A percentile compares a stretch with the other conserved stretches of the same genome.
phyloP scores from a whole-genome alignment of 2,329 filamentous ascomycete genomes.

The Aspergillus transmontanensis region DNA sequence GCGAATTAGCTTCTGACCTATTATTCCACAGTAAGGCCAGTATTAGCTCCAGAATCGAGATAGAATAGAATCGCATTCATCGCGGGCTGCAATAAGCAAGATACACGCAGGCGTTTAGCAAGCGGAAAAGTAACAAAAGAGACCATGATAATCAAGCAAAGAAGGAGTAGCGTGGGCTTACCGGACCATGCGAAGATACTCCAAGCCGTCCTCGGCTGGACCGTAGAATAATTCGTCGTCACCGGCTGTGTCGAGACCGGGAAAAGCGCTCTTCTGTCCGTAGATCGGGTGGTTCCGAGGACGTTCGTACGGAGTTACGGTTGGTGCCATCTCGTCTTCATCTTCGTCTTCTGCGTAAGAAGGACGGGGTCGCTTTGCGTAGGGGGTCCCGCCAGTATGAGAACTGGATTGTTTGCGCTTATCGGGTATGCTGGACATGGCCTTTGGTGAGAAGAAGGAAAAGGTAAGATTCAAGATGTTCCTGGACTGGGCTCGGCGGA shows the following conservation, averaged over 20 bases:
- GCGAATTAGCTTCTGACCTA: slow-evolving; percentile 73
- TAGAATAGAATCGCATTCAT: slow-evolving; percentile 4
- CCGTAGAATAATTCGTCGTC: slow-evolving; percentile 66
- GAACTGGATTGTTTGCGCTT: slow-evolving; percentile 35
- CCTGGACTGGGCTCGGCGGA: slow-evolving; percentile 1
- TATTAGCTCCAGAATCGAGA: slow-evolving; percentile 20
- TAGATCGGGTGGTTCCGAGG: slow-evolving; percentile 63
- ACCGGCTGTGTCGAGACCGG: slow-evolving; percentile 55
- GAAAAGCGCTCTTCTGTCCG: slow-evolving; percentile 73
- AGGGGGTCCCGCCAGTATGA: slow-evolving; percentile 16
- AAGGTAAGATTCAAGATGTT: not conserved
- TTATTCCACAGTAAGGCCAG: not conserved
- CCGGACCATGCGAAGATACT: slow-evolving; percentile 72
- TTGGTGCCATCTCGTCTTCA: slow-evolving; percentile 24
- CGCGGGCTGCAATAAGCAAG: slow-evolving; percentile 16
- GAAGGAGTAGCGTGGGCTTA: slow-evolving; percentile 45
- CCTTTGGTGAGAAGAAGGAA: not conserved
- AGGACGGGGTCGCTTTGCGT: slow-evolving; percentile 35
- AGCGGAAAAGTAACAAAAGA: slow-evolving; percentile 10
- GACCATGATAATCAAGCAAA: slow-evolving; percentile 30
- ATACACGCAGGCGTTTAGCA: slow-evolving; percentile 25
- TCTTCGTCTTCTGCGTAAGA: slow-evolving; percentile 30
- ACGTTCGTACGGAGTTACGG: slow-evolving; percentile 33
- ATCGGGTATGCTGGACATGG: slow-evolving; percentile 31
- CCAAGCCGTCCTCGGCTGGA: slow-evolving; percentile 67